These are phyloP conservation scores for Xerocomus nothofagi DNA, from an alignment of 1,284 basidiomycete genomes.

Conservation along the genomic window DNA sequence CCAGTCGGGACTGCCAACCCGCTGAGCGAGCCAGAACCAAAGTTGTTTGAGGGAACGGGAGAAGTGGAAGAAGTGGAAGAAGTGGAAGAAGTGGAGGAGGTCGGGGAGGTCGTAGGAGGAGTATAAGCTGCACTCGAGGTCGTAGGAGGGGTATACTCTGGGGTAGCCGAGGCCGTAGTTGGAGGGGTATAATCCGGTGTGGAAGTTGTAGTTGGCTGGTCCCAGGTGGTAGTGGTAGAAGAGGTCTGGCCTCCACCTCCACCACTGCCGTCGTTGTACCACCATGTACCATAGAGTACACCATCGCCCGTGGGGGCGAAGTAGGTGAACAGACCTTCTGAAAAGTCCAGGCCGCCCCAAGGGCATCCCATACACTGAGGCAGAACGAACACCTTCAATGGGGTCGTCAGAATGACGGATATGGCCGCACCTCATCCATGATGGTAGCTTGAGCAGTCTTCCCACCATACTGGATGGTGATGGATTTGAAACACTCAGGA, in stretches of 20 bases:
- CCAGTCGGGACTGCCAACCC: slow-evolving; percentile 37
- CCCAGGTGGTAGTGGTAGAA: slow-evolving; percentile 30
- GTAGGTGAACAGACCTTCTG: slow-evolving; percentile 67
- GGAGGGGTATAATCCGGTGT: slow-evolving; percentile 25
- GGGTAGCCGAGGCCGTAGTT: slow-evolving; percentile 15
- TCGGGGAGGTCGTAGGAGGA: slow-evolving; percentile 17
- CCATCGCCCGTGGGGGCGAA: slow-evolving; percentile 53
- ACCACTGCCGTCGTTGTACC: slow-evolving; percentile 41
- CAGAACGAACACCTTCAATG: slow-evolving; percentile 3
- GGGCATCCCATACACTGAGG: slow-evolving; percentile 70
- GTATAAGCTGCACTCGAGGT: slow-evolving; percentile 27
- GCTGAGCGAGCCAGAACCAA: slow-evolving; percentile 20
- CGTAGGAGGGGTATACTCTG: slow-evolving; percentile 18
- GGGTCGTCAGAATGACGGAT: slow-evolving; percentile 4
- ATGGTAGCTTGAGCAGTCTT: slow-evolving; percentile 63
- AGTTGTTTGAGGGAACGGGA: slow-evolving; percentile 11
- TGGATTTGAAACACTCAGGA: slow-evolving; percentile 59
- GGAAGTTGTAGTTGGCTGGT: slow-evolving; percentile 25
- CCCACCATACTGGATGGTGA: slow-evolving; percentile 67
- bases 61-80: slow-evolving; percentile 19
- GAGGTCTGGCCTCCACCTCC: slow-evolving; percentile 28
- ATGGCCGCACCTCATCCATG: slow-evolving; percentile 57
- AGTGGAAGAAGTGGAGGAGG: slow-evolving; percentile 27
- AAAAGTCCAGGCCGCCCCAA: slow-evolving; percentile 76
- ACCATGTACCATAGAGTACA: slow-evolving; percentile 61